Conservation (phyloP, 257 asterid genomes). For the Jasminum sambac region DNA sequence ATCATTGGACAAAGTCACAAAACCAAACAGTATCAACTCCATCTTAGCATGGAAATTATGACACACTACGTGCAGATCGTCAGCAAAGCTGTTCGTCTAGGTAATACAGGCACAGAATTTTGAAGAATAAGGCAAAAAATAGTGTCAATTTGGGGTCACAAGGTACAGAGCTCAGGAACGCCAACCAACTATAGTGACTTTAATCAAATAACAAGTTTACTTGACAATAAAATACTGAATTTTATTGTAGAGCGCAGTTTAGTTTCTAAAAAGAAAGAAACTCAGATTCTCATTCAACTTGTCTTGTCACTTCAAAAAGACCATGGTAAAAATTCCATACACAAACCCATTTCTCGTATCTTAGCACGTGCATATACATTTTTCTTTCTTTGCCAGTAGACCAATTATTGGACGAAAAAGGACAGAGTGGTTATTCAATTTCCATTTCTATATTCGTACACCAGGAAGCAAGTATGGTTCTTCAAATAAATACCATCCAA, state of each 20-base stretch:
- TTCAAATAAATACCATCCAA: background rate
- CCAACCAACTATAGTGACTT: background rate
- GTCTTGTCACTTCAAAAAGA: background rate
- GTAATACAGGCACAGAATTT: background rate
- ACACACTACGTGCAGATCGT: background rate
- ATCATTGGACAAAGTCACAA: background rate
- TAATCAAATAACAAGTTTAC: background rate
- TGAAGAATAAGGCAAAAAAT: background rate
- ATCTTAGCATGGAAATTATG: background rate
- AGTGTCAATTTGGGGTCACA: background rate
- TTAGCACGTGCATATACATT: background rate
- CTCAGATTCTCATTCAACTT: conserved; percentile 13
- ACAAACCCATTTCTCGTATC: background rate
- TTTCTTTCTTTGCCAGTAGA: background rate
- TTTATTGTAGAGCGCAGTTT: background rate
- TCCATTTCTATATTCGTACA: background rate
- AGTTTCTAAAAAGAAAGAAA: background rate
- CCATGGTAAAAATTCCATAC: background rate
- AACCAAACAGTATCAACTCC: background rate
- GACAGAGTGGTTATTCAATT: background rate
- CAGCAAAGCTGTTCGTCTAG: background rate
- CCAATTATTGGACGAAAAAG: background rate
- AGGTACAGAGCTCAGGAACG: background rate
- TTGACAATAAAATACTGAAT: background rate
- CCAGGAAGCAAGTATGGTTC: background rate